Evolutionary conservation across 2,329 filamentous ascomycete genomes (phyloP).

Genomic region (Penicillium sp.): DNA sequence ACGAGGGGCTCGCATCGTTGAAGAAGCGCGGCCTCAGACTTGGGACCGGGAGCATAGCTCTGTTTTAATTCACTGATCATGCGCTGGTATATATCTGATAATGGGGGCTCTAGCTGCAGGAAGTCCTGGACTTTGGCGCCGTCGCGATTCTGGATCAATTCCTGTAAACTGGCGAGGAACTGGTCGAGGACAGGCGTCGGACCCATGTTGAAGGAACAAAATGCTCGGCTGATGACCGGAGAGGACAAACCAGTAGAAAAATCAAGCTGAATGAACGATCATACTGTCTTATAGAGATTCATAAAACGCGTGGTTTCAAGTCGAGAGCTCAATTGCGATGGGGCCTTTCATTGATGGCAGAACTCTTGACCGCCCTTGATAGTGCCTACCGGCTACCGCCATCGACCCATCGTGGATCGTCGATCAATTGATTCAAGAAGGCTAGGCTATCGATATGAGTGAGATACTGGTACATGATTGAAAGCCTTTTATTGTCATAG

Average conservation of each 20-base stretch:
- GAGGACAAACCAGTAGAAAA: neutral
- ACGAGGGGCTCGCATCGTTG: slow-evolving; percentile 61
- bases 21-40: slow-evolving; percentile 54
- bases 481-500: neutral
- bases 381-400: neutral
- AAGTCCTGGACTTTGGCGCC: slow-evolving; percentile 64
- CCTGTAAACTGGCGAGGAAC: slow-evolving; percentile 64
- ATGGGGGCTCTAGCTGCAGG: slow-evolving; percentile 70
- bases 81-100: slow-evolving; percentile 62
- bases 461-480: too few relatives aligned
- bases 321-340: neutral
- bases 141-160: slow-evolving; percentile 60
- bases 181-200: slow-evolving; percentile 62
- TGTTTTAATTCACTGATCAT: slow-evolving; percentile 65
- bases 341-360: slow-evolving; percentile 10
- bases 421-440: too few relatives aligned
- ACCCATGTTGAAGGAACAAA: neutral
- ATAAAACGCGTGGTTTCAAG: neutral
- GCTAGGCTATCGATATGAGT: too few relatives aligned
- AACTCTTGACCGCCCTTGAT: slow-evolving; percentile 6
- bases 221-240: neutral
- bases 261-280: slow-evolving; percentile 1
- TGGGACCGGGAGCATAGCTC: slow-evolving; percentile 49
- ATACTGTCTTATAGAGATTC: neutral
- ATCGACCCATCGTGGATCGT: too few relatives aligned